Conservation (phyloP, 2,329 filamentous ascomycete species). For the Scopulariopsis brevicaulis region DNA sequence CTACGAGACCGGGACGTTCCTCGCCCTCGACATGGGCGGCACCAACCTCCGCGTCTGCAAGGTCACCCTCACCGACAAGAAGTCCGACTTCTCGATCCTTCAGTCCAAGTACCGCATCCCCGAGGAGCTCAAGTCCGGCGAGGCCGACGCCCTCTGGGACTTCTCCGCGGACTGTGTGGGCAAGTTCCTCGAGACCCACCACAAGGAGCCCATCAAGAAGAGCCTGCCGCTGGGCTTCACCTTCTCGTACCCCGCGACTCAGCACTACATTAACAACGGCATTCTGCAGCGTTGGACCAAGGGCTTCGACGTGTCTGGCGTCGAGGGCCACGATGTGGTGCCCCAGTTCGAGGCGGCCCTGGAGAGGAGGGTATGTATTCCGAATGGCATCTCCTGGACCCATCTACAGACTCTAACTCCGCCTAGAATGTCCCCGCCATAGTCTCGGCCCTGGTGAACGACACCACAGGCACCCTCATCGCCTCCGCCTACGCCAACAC, state of each 20-base stretch:
- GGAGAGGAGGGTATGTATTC: conserved; percentile 32
- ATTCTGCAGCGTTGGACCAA: conserved; percentile 95
- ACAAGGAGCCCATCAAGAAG: conserved; percentile 52
- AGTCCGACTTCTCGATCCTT: conserved; percentile 86
- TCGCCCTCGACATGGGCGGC: conserved; percentile 91
- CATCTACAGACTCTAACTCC: not conserved
- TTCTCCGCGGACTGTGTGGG: conserved; percentile 89
- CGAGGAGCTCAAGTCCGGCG: conserved; percentile 79
- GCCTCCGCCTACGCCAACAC: conserved; percentile 94
- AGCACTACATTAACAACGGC: conserved; percentile 88
- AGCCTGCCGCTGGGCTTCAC: conserved; percentile 81
- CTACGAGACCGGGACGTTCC: conserved; percentile 73
- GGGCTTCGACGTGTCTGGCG: conserved; percentile 86
- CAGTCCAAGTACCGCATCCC: conserved; percentile 96
- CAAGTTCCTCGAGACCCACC: conserved; percentile 82
- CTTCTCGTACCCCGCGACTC: conserved; percentile 89
- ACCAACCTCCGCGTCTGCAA: conserved; percentile 94
- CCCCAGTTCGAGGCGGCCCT: conserved; percentile 77
- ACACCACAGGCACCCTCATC: conserved; percentile 93
- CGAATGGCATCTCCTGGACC: too few species aligned
- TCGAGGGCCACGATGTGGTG: conserved; percentile 84
- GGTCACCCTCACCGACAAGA: conserved; percentile 76
- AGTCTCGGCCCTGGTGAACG: conserved; percentile 87
- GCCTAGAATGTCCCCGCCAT: conserved; percentile 76
- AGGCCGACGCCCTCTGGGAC: conserved; percentile 80